Base-by-base conservation (phyloP, 202 grass and related monocot genomes). In the Digitaria exilis region DNA sequence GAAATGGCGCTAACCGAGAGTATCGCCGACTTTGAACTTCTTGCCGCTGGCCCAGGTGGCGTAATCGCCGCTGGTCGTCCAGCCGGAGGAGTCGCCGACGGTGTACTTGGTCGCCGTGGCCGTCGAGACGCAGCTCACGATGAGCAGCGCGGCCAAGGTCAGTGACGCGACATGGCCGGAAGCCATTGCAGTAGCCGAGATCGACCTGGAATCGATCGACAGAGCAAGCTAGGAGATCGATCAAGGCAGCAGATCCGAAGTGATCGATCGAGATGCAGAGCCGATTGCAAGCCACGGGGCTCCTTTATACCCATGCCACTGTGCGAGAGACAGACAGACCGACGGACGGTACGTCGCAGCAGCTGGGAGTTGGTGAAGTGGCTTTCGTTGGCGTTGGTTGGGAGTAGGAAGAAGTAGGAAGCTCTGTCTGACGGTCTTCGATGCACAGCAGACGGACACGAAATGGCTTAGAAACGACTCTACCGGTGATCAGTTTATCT, bases 1-100 rank as follows among this genome's bases (percentile, higher is more conserved):
- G 12, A 39, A 39, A 78, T 35, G 48, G 35, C 64, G 28, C 90
- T 86, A 44, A 98, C 92, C 21, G 73, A 98, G 89, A 31, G 5
- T 79, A 76, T 98, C 93, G 76, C 87, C 91, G 26, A 79, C 46
- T 81, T 15, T 51, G 80, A 95, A 39, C 24, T 21, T 89, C 82
- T 95, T 93, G 54, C 32, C 83, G 69, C 45, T 84, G 77, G 87
- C 59, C 96, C 96, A 98, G 21, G 81, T 94, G 45, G 77, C 69
- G 85, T 98, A 98, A 28, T 94, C 90, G 3, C 51, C 17, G 9
- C 85, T 84, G 56, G 34, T 90, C 9, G 89, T 81, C 96, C 96
- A 98, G 37, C 96, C 93, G 32, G 89, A 82, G n/a, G 85, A 45
- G 66, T 87, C 96, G 30, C 96, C 96, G 32, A 98, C 91, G 78